Base-by-base conservation (phyloP, 805 yeast genomes). In the Citeromyces matritensis region DNA sequence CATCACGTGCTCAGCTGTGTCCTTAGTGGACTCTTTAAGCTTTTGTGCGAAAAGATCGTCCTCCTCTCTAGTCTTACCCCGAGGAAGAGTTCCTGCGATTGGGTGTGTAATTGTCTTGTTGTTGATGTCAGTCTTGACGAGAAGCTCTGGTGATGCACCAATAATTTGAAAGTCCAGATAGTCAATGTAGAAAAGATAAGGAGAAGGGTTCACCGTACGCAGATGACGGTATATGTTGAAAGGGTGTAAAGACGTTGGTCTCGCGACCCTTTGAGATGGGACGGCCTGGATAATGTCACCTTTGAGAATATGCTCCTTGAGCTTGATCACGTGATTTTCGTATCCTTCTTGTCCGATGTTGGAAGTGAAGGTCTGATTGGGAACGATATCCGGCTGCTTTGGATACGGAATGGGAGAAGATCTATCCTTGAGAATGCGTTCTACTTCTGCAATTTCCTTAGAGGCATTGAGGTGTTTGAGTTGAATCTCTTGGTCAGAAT, bases 271-370 rank as follows among this genome's bases (percentile, higher is more conserved):
- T 61, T 91, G 98, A 1, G 96, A 86, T 5, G 99, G 99, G 15
- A 91, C 99, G 1, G 94, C 95, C 56, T 91, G 99, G 57, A 91
- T 81, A 35, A 91, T 83, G 48, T 91, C 97, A 36, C 98, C 99
- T 42, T 73, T 71, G 44, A 75, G 56, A 43, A 91, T 91, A 47
- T 88, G 95, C 27, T 69, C 55, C 48, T 85, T 85, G 47, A 91
- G 65, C 9, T 54, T 63, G 9, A 60, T 51, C 26, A 91, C 99
- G 52, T 83, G 94, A 21, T 45, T 44, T 55, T 91, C 94, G 51
- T 91, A 91, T 31, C 98, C 98, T 35, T 74, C 81, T 57, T 84
- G 81, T 30, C 97, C 99, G 39, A 88, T 73, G 52, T 91, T 91
- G 6, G 96, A 85, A 8, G 73, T 68, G 54, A 83, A 88, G 3